Conservation (phyloP, 345 rosid genomes). For the Citrus inodora region DNA sequence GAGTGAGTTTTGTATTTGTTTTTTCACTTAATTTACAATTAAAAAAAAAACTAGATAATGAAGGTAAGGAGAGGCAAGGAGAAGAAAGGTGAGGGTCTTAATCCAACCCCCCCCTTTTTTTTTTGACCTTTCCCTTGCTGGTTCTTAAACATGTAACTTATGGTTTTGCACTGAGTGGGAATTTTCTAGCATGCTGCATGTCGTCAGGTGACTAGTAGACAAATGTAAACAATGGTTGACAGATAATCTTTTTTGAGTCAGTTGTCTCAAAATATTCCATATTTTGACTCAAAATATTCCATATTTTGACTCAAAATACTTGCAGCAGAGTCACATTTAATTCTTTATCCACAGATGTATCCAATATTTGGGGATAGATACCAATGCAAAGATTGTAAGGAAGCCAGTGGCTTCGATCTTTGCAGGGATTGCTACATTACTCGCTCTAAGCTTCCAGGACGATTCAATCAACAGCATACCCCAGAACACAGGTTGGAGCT, state of each 20-base stretch:
- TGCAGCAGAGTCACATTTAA: background rate
- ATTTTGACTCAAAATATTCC: background rate
- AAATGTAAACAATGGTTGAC: background rate
- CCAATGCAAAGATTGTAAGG: slow-evolving; percentile 64
- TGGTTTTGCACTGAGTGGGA: background rate
- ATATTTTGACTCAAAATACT: background rate
- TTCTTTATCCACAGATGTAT: slow-evolving; percentile 37
- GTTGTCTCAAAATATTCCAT: background rate
- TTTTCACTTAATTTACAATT: too few relatives aligned
- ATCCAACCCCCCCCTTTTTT: too few relatives aligned
- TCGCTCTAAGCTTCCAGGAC: slow-evolving; percentile 58
- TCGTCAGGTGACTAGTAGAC: background rate
- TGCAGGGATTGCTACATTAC: slow-evolving; percentile 75
- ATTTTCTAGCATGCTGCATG: background rate
- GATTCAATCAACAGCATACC: slow-evolving; percentile 89
- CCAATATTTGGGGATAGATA: slow-evolving; percentile 80
- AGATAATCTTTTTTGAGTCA: background rate
- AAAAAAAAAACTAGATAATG: too few relatives aligned
- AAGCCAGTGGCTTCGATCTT: slow-evolving; percentile 70
- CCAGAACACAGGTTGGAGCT: slow-evolving; percentile 63
- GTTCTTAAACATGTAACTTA: background rate
- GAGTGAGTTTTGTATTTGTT: too few relatives aligned
- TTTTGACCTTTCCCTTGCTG: background rate
- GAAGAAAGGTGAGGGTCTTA: too few relatives aligned
- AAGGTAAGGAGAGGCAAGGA: too few relatives aligned